Evolutionary conservation across 108 stramenopile species (phyloP).

Genomic region (Cyclostephanos tholiformis): DNA sequence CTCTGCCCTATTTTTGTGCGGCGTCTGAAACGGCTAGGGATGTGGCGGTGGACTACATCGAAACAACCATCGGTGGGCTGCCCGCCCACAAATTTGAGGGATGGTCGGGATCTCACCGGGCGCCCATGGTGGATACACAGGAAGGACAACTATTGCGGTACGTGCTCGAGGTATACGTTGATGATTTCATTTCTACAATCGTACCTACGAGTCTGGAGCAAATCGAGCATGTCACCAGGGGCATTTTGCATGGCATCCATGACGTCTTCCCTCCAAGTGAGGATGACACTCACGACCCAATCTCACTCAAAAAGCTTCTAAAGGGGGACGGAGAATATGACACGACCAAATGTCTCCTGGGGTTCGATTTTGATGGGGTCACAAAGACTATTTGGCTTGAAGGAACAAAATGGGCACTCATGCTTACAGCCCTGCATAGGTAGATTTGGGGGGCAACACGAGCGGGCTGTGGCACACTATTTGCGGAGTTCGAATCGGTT

Average conservation of each 20-base stretch:
- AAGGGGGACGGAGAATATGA: not conserved
- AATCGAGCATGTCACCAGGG: not conserved
- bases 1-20: too few relatives aligned
- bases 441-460: not conserved
- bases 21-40: not conserved
- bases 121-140: too few relatives aligned
- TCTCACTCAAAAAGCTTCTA: conserved; percentile 8
- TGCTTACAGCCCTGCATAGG: not conserved
- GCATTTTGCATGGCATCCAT: not conserved
- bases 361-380: not conserved
- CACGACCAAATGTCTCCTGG: not conserved
- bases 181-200: not conserved
- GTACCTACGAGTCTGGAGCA: not conserved
- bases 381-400: not conserved
- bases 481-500: not conserved
- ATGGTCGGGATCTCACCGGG: not conserved
- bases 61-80: not conserved
- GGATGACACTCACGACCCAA: not conserved
- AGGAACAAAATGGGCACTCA: not conserved
- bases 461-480: not conserved
- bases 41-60: not conserved
- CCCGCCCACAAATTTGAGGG: not conserved
- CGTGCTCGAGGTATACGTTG: not conserved
- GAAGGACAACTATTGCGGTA: not conserved
- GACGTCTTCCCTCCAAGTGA: not conserved